Base-by-base conservation (phyloP, 2,329 filamentous ascomycete genomes). In the Cercospora sojina region DNA sequence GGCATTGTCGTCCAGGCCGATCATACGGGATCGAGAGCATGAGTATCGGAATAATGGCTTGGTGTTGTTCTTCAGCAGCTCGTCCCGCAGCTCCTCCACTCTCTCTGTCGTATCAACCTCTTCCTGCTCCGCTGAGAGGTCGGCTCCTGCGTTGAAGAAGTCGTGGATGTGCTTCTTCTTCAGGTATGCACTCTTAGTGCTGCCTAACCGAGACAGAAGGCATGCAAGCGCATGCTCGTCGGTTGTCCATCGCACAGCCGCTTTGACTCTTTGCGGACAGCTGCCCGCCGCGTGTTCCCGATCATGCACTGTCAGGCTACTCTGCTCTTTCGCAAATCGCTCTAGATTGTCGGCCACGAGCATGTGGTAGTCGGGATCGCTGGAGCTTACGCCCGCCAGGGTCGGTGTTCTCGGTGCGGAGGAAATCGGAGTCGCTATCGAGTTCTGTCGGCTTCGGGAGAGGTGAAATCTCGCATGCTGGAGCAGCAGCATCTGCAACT, bases 401-500 rank as follows among this genome's bases (percentile, higher is more conserved):
- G 67, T 64, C 7, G 71, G 68, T 18, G 64, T 71, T 8, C 74
- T 70, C 25, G 71, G 66, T 25, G 64, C 62, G 6, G 61, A 31
- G 71, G 74, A 63, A 27, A 72, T 57, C 1, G 73, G 72, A 7
- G 71, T 66, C 8, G 64, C 68, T 1, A 71, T 38, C 1, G 75
- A 75, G 55, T 72, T 75, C 13, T 74, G 70, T 8, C 73, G 64
- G 63, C 72, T 76, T 51, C 73, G 62, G 13, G 71, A 64, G 25
- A 75, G 70, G 65, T 77, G 79, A 8, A 81, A 79, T 23, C 79
- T 79, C 70, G 83, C 79, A 62, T 85, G 77, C 66, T 85, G 83
- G 3, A 85, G 75, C 10, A 86, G 71, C 2, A 86, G 72, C 8
- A 86, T 79, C 59, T 84, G 81, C n/a, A 84, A 75, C 74, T 86